These are phyloP conservation scores for Mycena kentingensis DNA, from an alignment of 768 basidiomycete species.

Conservation along the genomic window DNA sequence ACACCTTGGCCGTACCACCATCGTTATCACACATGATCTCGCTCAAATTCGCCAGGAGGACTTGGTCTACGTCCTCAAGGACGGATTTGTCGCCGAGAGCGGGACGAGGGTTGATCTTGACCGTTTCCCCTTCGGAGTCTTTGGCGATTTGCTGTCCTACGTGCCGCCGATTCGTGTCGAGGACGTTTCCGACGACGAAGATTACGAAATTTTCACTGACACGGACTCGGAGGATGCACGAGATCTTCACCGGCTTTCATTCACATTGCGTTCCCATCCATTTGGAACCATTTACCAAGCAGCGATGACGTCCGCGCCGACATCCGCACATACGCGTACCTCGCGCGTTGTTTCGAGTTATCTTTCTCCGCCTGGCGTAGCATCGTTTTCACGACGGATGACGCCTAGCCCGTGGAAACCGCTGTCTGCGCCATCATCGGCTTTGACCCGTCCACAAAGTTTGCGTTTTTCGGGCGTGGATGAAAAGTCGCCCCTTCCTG, in stretches of 20 bases:
- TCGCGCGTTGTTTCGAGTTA: slow-evolving; percentile 8
- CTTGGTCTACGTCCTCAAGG: slow-evolving; percentile 91
- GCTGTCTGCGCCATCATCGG: slow-evolving; percentile 32
- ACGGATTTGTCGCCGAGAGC: slow-evolving; percentile 80
- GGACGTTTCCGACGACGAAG: neutral
- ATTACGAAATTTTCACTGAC: neutral
- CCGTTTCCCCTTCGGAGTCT: slow-evolving; percentile 7
- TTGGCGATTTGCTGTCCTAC: slow-evolving; percentile 2
- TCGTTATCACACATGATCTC: slow-evolving; percentile 95
- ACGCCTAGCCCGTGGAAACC: slow-evolving; percentile 22
- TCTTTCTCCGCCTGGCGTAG: slow-evolving; percentile 8
- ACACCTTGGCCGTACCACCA: slow-evolving; percentile 84
- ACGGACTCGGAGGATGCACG: neutral
- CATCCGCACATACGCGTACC: slow-evolving; percentile 16
- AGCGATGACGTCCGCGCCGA: slow-evolving; percentile 7
- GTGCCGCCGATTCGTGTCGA: neutral
- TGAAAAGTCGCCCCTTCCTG: slow-evolving; percentile 22
- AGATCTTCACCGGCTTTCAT: neutral
- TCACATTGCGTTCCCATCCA: slow-evolving; percentile 6
- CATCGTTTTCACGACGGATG: slow-evolving; percentile 10
- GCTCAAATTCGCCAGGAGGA: slow-evolving; percentile 74
- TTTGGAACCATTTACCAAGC: slow-evolving; percentile 14
- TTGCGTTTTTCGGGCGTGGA: slow-evolving; percentile 65
- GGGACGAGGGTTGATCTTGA: slow-evolving; percentile 86
- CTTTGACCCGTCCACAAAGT: slow-evolving; percentile 46